Base-by-base conservation (phyloP, 495 filamentous ascomycete species). In the Aspergillus homomorphus region DNA sequence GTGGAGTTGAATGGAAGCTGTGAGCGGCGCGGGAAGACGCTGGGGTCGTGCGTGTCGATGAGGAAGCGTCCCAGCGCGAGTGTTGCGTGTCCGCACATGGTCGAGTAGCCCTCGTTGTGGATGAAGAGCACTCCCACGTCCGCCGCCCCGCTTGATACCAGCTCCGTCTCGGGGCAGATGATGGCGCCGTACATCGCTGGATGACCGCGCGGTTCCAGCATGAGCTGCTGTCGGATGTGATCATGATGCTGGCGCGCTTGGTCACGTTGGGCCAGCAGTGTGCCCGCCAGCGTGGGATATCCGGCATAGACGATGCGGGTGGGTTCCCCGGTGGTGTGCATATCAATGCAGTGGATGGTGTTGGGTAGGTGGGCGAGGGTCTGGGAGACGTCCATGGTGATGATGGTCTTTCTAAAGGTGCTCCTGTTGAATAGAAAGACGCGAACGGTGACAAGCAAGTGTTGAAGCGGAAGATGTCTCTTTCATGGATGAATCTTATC, bases 61-160 rank as follows among this genome's bases (percentile, higher is more conserved):
- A 66, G 38, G 53, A 75, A 72, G 1, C 73, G 62, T 0, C 73
- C 73, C 38, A 73, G 46, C 1, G 69, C 73, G 45, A 75, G 68
- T 10, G 73, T 73, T n/a, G 70, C 73, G 63, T 75, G 73, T 58
- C 87, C 86, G 59, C 87, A 89, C 61, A 96, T 90, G 2, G 85
- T 88, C 19, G 84, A 82, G 67, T 90, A 96, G 22, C 90, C 92
- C 48, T 88, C 88, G 46, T 92, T 86, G 53, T 89, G 66, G 81
- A 61, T 67, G 56, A 73, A 70, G 2, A 69, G 45, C 84, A 87
- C 38, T 65, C 79, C 41, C 67, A 76, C 69, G 75, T 84, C 30
- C 63, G 66, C 73, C 72, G 82, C 76, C 77, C 79, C 57, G 12
- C 26, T 19, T 2, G 15, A 44, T n/a, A 72, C 66, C 12, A 69